These are phyloP conservation scores for Rhytidiadelphus loreus DNA, from an alignment of 225 moss, liverwort and hornwort species.

Conservation along the genomic window DNA sequence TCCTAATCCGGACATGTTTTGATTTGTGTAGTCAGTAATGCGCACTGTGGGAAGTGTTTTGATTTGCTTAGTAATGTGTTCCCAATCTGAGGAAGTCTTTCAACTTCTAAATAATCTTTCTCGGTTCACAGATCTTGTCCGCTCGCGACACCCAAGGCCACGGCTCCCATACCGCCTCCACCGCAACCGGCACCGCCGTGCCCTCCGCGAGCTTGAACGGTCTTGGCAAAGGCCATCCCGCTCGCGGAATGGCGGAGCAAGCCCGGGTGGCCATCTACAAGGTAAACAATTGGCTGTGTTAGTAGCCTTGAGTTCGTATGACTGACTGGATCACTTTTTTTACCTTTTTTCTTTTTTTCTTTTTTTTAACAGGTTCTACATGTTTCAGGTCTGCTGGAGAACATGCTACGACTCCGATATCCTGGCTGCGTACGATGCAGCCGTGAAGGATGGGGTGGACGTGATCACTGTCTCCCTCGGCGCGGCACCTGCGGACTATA, in stretches of 20 bases:
- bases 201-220: background rate
- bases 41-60: background rate
- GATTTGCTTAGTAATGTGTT: too few relatives aligned
- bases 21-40: background rate
- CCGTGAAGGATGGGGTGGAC: slow-evolving; percentile 64
- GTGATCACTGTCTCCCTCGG: slow-evolving; percentile 57
- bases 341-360: too few relatives aligned
- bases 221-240: background rate
- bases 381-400: background rate
- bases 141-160: slow-evolving; percentile 54
- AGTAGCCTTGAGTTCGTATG: background rate
- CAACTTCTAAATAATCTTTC: background rate
- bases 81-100: background rate
- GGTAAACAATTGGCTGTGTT: background rate
- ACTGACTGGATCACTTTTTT: background rate
- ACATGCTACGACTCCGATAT: background rate
- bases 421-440: slow-evolving; percentile 15
- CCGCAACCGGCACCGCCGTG: slow-evolving; percentile 13
- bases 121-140: background rate
- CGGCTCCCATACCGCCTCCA: slow-evolving; percentile 58
- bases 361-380: background rate
- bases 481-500: background rate
- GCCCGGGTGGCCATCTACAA: slow-evolving; percentile 10
- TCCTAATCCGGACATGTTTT: background rate
- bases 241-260: background rate